Base-by-base conservation (phyloP, 805 yeast species). In the Candida rishiriensis region DNA sequence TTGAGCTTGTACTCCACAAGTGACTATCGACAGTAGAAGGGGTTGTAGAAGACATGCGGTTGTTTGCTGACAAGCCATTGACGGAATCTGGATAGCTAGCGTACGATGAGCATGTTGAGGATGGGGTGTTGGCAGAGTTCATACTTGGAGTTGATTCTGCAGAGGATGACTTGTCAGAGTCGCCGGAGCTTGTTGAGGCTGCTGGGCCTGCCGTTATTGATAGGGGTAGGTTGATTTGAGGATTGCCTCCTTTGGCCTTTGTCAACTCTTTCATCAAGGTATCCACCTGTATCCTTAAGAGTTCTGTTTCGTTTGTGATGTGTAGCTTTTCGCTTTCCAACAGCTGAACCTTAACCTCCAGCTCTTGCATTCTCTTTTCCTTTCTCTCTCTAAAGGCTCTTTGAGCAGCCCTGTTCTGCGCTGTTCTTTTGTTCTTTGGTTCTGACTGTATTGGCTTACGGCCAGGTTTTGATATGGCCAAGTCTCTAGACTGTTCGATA, bases 371-470 rank as follows among this genome's bases (percentile, higher is more conserved):
- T 59, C 86, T 88, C 40, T 74, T 75, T 64, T 91, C 98, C 63
- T 91, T 91, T 48, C 98, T 78, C 66, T 93, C 98, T 45, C 98
- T 73, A 66, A 88, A 91, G 7, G 98, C 98, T 43, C 98, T 73
- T 66, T 93, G 99, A n/a, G 98, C 98, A 3, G 97, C 97, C 56
- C 98, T 76, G 64, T 93, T 91, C 68, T 93, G 98, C 2, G 97
- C 97, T 13, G 96, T 88, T 55, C 99, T 74, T 71, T 88, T 91
- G 57, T 80, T 81, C 60, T 85, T 88, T 54, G 88, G 95, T 15
- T 78, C 75, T 9, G 83, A 79, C 13, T 71, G 75, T 41, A 85
- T 69, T 0, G 88, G 90, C 69, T 87, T 89, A 47, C 96, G 75
- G 2, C 96, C 97, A 0, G 93, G 88, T 58, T 81, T 83, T 38